Conservation (phyloP, 768 basidiomycete genomes). For the Mycena olivaceomarginata region DNA sequence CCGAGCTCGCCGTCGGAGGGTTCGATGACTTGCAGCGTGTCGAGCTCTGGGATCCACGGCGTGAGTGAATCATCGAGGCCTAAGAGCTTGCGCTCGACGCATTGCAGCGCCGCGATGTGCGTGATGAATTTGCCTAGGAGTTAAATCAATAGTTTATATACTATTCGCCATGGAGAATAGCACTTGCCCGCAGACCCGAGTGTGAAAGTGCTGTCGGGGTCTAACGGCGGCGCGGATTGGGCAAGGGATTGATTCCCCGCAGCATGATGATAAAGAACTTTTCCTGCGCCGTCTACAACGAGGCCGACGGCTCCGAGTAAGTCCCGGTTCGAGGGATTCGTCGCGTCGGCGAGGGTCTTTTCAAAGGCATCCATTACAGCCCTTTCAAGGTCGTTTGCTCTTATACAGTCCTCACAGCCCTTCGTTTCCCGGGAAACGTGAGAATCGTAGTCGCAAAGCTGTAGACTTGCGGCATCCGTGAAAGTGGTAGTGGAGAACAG, state of each 20-base stretch:
- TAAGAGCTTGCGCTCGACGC: constrained; percentile 24
- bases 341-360: constrained; percentile 24
- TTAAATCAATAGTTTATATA: too few relatives aligned
- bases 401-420: too few relatives aligned
- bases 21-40: constrained; percentile 22
- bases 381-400: neutral
- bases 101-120: constrained; percentile 38
- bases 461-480: too few relatives aligned
- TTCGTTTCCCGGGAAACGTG: too few relatives aligned
- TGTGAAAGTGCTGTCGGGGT: constrained; percentile 27
- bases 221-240: constrained; percentile 5
- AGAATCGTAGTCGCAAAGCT: too few relatives aligned
- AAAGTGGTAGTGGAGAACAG: too few relatives aligned
- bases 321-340: constrained; percentile 8
- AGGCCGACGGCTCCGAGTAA: constrained; percentile 39
- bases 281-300: constrained; percentile 31
- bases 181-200: constrained; percentile 38
- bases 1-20: constrained; percentile 3
- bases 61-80: constrained; percentile 33
- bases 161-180: too few relatives aligned
- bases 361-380: constrained; percentile 36
- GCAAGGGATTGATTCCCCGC: constrained; percentile 31
- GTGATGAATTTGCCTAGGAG: constrained; percentile 35
- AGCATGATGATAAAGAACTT: constrained; percentile 35
- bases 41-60: constrained; percentile 32